Evolutionary conservation across 495 filamentous ascomycete species (phyloP).

Genomic region (Trichocladium uniseriatum): DNA sequence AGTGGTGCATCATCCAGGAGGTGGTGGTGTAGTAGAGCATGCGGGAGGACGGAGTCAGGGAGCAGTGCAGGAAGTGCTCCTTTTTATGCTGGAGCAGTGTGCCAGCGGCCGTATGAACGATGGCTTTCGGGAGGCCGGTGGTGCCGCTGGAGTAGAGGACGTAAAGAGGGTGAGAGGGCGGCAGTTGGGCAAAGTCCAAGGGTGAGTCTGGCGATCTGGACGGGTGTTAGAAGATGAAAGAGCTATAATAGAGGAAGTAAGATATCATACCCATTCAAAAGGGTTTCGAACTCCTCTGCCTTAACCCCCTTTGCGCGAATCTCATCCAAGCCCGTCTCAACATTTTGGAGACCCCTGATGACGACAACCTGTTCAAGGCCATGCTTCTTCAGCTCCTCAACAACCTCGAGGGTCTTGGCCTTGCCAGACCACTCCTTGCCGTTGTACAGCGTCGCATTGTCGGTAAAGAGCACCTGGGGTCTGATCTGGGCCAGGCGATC

Average conservation of each 20-base stretch:
- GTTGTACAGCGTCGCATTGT: slow-evolving; percentile 83
- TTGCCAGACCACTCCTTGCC: slow-evolving; percentile 67
- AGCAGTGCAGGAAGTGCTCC: slow-evolving; percentile 77
- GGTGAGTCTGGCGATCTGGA: slow-evolving; percentile 32
- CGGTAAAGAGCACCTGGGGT: slow-evolving; percentile 71
- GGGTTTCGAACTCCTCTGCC: slow-evolving; percentile 33
- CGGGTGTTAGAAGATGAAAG: not conserved
- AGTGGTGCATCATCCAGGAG: slow-evolving; percentile 98
- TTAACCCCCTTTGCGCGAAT: slow-evolving; percentile 41
- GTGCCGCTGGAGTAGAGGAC: slow-evolving; percentile 84
- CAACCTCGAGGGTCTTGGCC: slow-evolving; percentile 64
- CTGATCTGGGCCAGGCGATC: slow-evolving; percentile 76
- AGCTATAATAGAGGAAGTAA: not conserved
- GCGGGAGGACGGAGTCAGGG: slow-evolving; percentile 43
- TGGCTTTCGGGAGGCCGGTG: slow-evolving; percentile 85
- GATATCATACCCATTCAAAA: slow-evolving; percentile 26
- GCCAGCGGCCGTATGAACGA: slow-evolving; percentile 79
- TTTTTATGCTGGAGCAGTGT: slow-evolving; percentile 93
- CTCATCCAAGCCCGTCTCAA: slow-evolving; percentile 40
- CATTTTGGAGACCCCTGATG: slow-evolving; percentile 49
- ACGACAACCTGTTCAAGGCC: slow-evolving; percentile 59
- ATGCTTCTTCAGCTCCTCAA: slow-evolving; percentile 47
- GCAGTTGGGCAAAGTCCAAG: slow-evolving; percentile 62
- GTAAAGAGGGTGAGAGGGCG: slow-evolving; percentile 77
- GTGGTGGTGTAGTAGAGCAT: slow-evolving; percentile 81